Conservation (phyloP, 768 basidiomycete species). For the Fistulinella prunicolor region DNA sequence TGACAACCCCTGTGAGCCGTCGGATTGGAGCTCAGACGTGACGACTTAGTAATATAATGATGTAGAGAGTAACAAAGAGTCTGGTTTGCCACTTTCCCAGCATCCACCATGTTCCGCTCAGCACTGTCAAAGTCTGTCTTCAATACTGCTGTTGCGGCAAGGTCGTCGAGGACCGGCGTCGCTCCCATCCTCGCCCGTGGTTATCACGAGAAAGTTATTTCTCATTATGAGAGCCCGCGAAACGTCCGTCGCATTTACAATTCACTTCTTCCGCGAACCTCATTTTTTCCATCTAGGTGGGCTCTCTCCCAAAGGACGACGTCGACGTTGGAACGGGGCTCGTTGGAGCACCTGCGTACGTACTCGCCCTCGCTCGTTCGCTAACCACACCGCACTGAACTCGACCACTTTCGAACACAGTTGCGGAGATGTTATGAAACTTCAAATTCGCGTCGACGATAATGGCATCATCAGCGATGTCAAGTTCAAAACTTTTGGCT, state of each 20-base stretch:
- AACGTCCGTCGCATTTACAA: slow-evolving; percentile 64
- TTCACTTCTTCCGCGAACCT: slow-evolving; percentile 47
- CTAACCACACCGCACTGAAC: slow-evolving; percentile 17
- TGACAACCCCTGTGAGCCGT: too few species aligned
- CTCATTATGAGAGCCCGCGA: slow-evolving; percentile 95
- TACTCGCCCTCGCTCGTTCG: slow-evolving; percentile 17
- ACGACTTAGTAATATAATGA: too few species aligned
- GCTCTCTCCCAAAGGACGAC: slow-evolving; percentile 91
- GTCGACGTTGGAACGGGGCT: slow-evolving; percentile 94
- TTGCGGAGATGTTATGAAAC: slow-evolving; percentile 98
- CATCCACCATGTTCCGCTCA: slow-evolving; percentile 67
- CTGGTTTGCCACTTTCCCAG: slow-evolving; percentile 21
- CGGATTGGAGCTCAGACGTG: slow-evolving; percentile 25
- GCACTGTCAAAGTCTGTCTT: slow-evolving; percentile 50
- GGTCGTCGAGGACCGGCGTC: slow-evolving; percentile 36
- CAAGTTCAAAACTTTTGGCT: slow-evolving; percentile 99
- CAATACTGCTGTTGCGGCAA: slow-evolving; percentile 43
- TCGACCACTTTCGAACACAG: slow-evolving; percentile 38
- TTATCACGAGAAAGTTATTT: slow-evolving; percentile 96
- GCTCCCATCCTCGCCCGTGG: slow-evolving; percentile 59
- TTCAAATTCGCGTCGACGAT: slow-evolving; percentile 96
- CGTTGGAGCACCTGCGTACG: slow-evolving; percentile 95
- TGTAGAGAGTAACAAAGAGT: slow-evolving; percentile 4
- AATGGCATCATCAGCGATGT: slow-evolving; percentile 95
- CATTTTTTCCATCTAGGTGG: slow-evolving; percentile 65